Conservation (phyloP, 805 yeast genomes). For the Barnettozyma vustinii region DNA sequence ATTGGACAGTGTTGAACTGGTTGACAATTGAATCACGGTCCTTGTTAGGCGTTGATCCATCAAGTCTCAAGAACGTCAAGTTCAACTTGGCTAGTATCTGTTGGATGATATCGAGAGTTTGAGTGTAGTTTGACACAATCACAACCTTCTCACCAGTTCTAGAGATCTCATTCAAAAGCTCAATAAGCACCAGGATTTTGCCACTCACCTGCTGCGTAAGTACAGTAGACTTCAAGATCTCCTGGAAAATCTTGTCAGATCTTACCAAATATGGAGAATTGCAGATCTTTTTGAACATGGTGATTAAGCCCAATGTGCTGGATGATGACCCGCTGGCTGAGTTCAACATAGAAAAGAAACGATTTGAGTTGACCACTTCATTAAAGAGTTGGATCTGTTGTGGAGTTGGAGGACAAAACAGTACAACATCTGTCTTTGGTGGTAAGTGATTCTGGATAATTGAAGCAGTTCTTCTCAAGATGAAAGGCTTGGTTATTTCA, state of each 20-base stretch:
- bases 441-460: constrained; percentile 58
- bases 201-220: constrained; percentile 35
- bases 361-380: constrained; percentile 33
- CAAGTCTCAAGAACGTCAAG: constrained; percentile 57
- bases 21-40: constrained; percentile 62
- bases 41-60: constrained; percentile 75
- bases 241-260: constrained; percentile 41
- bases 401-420: constrained; percentile 73
- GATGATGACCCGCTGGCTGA: constrained; percentile 19
- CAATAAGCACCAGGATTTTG: constrained; percentile 56
- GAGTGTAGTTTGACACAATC: constrained; percentile 81
- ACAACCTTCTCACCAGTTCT: constrained; percentile 68
- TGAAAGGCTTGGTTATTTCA: constrained; percentile 56
- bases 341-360: constrained; percentile 23
- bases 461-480: constrained; percentile 65
- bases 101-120: constrained; percentile 76
- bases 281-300: constrained; percentile 72
- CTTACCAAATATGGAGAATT: constrained; percentile 67
- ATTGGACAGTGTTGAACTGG: constrained; percentile 38
- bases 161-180: constrained; percentile 47
- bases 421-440: constrained; percentile 64
- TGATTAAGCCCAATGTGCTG: constrained; percentile 62
- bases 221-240: constrained; percentile 10
- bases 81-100: constrained; percentile 42
- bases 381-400: constrained; percentile 53